phyloP scores from a whole-genome alignment of 192 early-diverging fungal species.

The Coemansia sp. region DNA sequence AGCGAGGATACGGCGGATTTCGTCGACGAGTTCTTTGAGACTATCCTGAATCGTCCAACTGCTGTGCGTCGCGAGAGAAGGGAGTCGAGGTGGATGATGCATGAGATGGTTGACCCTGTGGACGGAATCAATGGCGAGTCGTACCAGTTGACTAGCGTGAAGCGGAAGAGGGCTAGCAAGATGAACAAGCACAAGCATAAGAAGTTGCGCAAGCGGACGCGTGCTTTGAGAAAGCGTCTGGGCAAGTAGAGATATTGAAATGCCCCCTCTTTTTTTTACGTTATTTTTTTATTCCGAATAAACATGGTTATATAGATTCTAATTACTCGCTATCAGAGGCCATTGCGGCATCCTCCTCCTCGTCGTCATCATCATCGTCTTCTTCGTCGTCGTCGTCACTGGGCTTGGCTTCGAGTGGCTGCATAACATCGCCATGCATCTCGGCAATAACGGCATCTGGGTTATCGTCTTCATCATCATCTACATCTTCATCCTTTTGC shows the following conservation, averaged over 20 bases:
- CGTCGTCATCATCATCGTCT: conserved; percentile 32
- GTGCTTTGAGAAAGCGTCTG: conserved; percentile 74
- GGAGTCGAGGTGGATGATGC: conserved; percentile 18
- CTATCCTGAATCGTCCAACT: conserved; percentile 17
- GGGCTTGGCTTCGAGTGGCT: conserved; percentile 1
- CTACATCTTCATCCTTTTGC: conserved; percentile 16
- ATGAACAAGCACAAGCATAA: conserved; percentile 98
- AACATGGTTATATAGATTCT: neutral
- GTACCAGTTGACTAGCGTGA: conserved; percentile 72
- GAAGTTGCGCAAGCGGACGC: conserved; percentile 79
- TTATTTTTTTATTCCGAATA: neutral
- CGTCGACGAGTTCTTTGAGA: conserved; percentile 55
- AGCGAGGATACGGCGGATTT: conserved; percentile 31
- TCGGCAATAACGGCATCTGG: conserved; percentile 51
- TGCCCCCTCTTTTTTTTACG: no score
- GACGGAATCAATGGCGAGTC: conserved; percentile 24
- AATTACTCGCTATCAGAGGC: conserved; percentile 28
- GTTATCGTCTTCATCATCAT: conserved; percentile 55
- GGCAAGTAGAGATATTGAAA: conserved; percentile 59
- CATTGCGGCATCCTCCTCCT: conserved; percentile 33
- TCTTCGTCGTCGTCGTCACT: conserved; percentile 41
- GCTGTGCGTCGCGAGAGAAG: conserved; percentile 18
- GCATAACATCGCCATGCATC: conserved; percentile 26
- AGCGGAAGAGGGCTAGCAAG: conserved; percentile 84
- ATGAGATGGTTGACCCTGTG: conserved; percentile 30